Evolutionary conservation across 441 rosid genomes (phyloP), one percentile per base, ranked within the genome.

Genomic region (Theobroma grandiflorum): DNA sequence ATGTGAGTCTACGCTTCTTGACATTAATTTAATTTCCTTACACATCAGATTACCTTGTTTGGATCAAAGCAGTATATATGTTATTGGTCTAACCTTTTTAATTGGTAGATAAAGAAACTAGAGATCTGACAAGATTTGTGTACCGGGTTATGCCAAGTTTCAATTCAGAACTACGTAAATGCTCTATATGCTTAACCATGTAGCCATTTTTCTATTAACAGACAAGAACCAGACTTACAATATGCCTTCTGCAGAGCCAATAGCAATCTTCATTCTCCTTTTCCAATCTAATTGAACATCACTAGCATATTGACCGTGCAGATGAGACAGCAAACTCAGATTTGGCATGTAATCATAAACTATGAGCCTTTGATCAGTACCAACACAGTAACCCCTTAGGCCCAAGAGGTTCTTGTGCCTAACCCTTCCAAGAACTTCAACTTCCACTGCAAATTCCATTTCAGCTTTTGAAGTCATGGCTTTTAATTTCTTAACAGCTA

Each of bases 361-460:
- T 57, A 88, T 88, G 40, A 88, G 85, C 77, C 91, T 78, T 67
- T 86, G 88, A 33, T 88, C 89, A 4, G 87, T 84, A 4, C 89
- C 89, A 2, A 77, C 88, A 40, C 82, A 86, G 58, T 83, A 88
- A 6, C 91, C 91, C 47, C 89, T 82, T 43, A 88, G 80, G 26
- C 89, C 91, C 78, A 88, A 68, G 79, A 88, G 71, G 69, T 88
- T 86, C 74, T 80, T 83, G 75, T 88, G 91, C 84, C 91, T 76
- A 59, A 85, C 89, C 81, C 91, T 86, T 26, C 91, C 91, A 59
- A 88, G 88, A 69, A 88, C 85, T 82, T 88, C 91, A 8, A 88
- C 89, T 84, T 88, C 89, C 79, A 88, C 88, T 0, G 89, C 91
- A 64, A 88, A 88, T 53, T 88, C 91, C 89, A 88, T 86, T 76